These are phyloP conservation scores for Skeletonema marinoi DNA, from an alignment of 108 stramenopile genomes.

Conservation along the genomic window DNA sequence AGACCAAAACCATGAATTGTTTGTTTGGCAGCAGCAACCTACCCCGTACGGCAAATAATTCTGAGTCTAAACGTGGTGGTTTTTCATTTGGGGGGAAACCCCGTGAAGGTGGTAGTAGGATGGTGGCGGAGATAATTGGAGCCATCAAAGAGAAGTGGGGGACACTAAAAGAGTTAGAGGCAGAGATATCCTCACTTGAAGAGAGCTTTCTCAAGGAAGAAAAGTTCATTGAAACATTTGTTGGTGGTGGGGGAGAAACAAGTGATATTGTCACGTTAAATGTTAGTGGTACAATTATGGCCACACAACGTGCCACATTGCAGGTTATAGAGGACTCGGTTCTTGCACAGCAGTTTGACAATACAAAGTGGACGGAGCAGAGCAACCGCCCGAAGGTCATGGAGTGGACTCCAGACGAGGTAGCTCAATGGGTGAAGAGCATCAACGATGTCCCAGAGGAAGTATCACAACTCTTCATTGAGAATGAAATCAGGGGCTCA, in stretches of 20 bases:
- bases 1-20: too few relatives aligned
- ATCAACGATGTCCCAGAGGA: not conserved
- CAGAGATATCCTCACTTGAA: conserved; percentile 4
- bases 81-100: too few relatives aligned
- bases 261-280: not conserved
- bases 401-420: conserved; percentile 24
- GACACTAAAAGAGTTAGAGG: not conserved
- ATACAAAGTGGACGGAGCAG: not conserved
- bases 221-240: not conserved
- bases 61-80: too few relatives aligned
- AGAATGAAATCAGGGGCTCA: conserved; percentile 8
- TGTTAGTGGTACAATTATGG: conserved; percentile 10
- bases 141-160: conserved; percentile 12
- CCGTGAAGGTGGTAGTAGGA: too few relatives aligned
- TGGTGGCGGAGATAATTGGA: too few relatives aligned
- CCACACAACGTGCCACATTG: not conserved
- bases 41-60: not conserved
- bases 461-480: not conserved
- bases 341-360: conserved; percentile 15
- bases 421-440: conserved; percentile 11
- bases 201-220: conserved; percentile 8
- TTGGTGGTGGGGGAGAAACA: too few relatives aligned
- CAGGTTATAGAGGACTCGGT: not conserved
- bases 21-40: too few relatives aligned
- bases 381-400: not conserved